Evolutionary conservation across 2,329 filamentous ascomycete species (phyloP), one percentile per base, ranked within the genome.

Genomic region (Fusarium algeriense): DNA sequence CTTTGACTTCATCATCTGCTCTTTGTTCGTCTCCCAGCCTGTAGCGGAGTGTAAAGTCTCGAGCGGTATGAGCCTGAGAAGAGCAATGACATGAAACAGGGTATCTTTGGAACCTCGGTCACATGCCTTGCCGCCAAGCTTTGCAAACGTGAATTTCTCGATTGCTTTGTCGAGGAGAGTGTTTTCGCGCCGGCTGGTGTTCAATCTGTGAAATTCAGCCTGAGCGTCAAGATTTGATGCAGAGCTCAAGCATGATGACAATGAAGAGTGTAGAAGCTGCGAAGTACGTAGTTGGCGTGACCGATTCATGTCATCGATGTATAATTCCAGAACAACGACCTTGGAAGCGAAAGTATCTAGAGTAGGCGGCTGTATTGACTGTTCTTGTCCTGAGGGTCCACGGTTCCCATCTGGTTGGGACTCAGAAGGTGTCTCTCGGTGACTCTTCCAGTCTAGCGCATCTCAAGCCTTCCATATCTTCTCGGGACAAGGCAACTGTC

Each of bases 281-380:
- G 58, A 61, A 3, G 11, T 34, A 2, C 20, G 17, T 0, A 46
- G 0, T n/a, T 41, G 53, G 3, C 34, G 34, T 4, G 43, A 26
- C 1, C 40, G n/a, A 8, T 48, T 46, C 7, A 19, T 17, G 3
- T 48, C 41, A 11, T 59, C 41, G 2, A 61, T n/a, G 13, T 34
- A 59, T 5, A 59, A 5, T 26, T 61, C 53, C 0, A 61, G 34
- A 20, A 41, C 32, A 8, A 14, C 23, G 2, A 48, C 2, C 4
- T 59, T 61, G 3, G 14, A 17, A 0, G 7, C 2, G 11, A 61
- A 61, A 0, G 26, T 1, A 6, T 46, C 40, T 7, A 8, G 9
- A 12, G 5, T 23, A 1, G 28, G 8, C 2, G 28, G n/a, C 0
- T 2, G 6, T 44, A 11, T 28, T 17, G 4, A 5, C 28, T 30